Evolutionary conservation across 805 yeast species (phyloP).

Genomic region (Lipomyces anomalus): DNA sequence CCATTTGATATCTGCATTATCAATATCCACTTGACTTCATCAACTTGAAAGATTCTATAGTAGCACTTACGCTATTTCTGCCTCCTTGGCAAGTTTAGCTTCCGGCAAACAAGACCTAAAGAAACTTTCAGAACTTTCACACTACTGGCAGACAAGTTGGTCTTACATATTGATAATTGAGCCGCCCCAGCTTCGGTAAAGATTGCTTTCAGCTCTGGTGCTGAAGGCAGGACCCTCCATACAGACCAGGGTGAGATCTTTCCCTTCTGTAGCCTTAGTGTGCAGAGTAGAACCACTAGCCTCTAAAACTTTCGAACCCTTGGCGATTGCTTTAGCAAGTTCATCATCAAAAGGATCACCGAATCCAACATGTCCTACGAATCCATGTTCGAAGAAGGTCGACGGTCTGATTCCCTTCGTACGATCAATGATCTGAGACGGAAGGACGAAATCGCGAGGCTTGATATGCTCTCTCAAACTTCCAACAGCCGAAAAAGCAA

Average conservation of each 20-base stretch:
- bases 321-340: slow-evolving; percentile 59
- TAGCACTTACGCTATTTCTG: slow-evolving; percentile 60
- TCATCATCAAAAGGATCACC: slow-evolving; percentile 92
- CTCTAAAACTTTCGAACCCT: slow-evolving; percentile 51
- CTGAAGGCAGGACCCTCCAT: slow-evolving; percentile 99
- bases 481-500: slow-evolving; percentile 96
- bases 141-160: not conserved
- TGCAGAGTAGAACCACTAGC: slow-evolving; percentile 58
- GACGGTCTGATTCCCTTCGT: slow-evolving; percentile 92
- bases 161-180: slow-evolving; percentile 81
- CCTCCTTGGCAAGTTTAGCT: slow-evolving; percentile 93
- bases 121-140: not conserved
- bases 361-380: slow-evolving; percentile 95
- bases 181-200: slow-evolving; percentile 87
- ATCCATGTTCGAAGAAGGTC: slow-evolving; percentile 83
- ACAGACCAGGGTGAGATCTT: slow-evolving; percentile 80
- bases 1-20: slow-evolving; percentile 93
- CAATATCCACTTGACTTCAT: no score
- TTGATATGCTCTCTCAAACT: slow-evolving; percentile 81
- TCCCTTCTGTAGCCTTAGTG: slow-evolving; percentile 57
- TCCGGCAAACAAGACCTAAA: slow-evolving; percentile 78
- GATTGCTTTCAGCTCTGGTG: slow-evolving; percentile 89
- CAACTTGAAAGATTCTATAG: not conserved
- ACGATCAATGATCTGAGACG: slow-evolving; percentile 93
- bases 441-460: slow-evolving; percentile 95